phyloP scores from a whole-genome alignment of 2,329 filamentous ascomycete genomes.

The Exutisphaerella laricina region DNA sequence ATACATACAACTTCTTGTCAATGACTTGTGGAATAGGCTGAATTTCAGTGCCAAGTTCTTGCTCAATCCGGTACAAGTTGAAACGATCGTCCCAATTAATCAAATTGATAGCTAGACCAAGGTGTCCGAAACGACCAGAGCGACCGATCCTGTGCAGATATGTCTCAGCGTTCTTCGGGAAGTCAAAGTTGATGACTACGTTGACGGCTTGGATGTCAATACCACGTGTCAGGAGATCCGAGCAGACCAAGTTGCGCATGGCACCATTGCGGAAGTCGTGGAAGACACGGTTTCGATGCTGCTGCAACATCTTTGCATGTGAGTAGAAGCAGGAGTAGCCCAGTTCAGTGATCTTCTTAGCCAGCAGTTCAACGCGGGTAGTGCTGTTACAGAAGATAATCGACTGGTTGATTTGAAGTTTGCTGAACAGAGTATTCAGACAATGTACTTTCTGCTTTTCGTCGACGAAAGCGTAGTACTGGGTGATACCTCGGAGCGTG shows the following conservation, averaged over 20 bases:
- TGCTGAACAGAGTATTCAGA: constrained; percentile 96
- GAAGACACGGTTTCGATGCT: constrained; percentile 95
- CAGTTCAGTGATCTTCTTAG: constrained; percentile 98
- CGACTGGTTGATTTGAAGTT: constrained; percentile 98
- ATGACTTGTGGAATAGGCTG: constrained; percentile 91
- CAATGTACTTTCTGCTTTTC: constrained; percentile 99
- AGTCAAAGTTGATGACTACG: constrained; percentile 99
- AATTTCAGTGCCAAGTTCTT: constrained; percentile 95
- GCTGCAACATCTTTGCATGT: constrained; percentile 95
- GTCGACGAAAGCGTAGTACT: constrained; percentile 99
- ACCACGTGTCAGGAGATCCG: constrained; percentile 92
- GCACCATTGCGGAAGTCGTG: constrained; percentile 98
- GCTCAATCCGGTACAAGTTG: constrained; percentile 98
- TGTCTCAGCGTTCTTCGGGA: constrained; percentile 98
- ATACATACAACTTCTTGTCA: constrained; percentile 97
- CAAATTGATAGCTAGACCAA: constrained; percentile 95
- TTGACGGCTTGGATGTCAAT: constrained; percentile 99
- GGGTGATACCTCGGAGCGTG: constrained; percentile 93
- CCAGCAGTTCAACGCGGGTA: constrained; percentile 92
- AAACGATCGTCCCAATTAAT: constrained; percentile 99
- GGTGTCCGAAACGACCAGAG: constrained; percentile 92
- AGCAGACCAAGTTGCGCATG: constrained; percentile 96
- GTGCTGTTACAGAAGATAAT: constrained; percentile 99
- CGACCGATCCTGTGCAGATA: constrained; percentile 98
- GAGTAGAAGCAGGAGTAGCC: constrained; percentile 99